phyloP scores from a whole-genome alignment of 208 protist genomes.

The Herpetomonas tarakana region DNA sequence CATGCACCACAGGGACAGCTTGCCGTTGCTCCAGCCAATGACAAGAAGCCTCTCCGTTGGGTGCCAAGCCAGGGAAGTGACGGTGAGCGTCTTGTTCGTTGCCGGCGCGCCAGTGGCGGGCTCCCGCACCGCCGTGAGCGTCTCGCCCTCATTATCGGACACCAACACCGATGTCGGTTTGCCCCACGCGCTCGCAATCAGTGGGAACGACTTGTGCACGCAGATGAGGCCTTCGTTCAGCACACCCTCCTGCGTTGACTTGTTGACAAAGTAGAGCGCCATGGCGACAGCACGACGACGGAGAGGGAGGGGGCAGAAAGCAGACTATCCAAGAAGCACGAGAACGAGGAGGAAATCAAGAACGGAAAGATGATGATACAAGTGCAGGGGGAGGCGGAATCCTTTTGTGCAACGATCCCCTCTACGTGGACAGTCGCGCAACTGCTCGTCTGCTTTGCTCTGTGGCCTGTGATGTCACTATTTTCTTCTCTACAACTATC shows the following conservation, averaged over 20 bases:
- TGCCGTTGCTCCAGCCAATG: conserved; percentile 85
- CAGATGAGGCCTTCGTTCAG: conserved; percentile 53
- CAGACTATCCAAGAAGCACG: neutral
- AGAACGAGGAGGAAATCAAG: neutral
- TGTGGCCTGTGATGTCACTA: too few species aligned
- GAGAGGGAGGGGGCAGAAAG: neutral
- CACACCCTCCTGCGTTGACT: conserved; percentile 48
- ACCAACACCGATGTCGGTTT: conserved; percentile 67
- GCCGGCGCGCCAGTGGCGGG: conserved; percentile 20
- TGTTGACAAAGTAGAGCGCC: conserved; percentile 74
- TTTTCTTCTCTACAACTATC: too few species aligned
- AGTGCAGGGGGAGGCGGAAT: too few species aligned
- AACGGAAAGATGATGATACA: neutral
- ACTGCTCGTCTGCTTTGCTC: too few species aligned
- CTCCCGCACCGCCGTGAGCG: conserved; percentile 43
- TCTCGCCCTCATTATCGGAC: conserved; percentile 78
- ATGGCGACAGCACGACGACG: conserved; percentile 16
- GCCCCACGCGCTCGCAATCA: conserved; percentile 67
- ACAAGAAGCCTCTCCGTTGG: conserved; percentile 61
- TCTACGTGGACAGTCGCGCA: too few species aligned
- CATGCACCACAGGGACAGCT: conserved; percentile 65
- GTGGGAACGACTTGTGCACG: conserved; percentile 47
- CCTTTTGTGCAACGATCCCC: too few species aligned
- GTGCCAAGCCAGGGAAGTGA: conserved; percentile 84
- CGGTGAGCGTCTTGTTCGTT: conserved; percentile 15